Base-by-base conservation (phyloP, 2,329 filamentous ascomycete species). In the Hyphodiscus sp. region DNA sequence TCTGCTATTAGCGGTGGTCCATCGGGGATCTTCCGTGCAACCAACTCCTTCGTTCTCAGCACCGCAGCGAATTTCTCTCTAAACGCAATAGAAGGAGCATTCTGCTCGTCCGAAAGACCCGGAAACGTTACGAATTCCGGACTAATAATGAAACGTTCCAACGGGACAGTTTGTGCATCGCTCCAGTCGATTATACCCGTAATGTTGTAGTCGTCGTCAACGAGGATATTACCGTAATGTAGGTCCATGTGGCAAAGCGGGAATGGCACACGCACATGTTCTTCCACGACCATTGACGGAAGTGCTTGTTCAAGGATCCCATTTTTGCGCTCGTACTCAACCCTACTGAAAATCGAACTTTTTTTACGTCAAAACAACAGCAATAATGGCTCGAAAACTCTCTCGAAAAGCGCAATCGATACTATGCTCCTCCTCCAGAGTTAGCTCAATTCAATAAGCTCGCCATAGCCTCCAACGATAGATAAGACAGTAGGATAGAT, bases 161-260 rank as follows among this genome's bases (percentile, higher is more conserved):
- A 54, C 51, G 69, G 7, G 62, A 67, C 13, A 64, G 60, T n/a
- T 57, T 69, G 67, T 7, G 69, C 67, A 49, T 57, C 56, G 47
- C 65, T 68, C 70, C 69, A 73, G 56, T 70, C 69, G 45, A 72
- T 61, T 30, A 73, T 56, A 19, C 65, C 69, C 1, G 61, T 68
- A 38, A 72, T 51, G 55, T 71, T 72, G 58, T 71, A 72, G 45
- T 74, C 70, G n/a, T 18, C 68, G 55, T 74, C 71, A 29, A 74
- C 73, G 6, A 73, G 67, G 55, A 74, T 61, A 44, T 74, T 73
- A 41, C 69, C 69, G 55, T 61, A 68, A 60, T 71, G 70, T 2
- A 71, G 58, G 54, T 65, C 61, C 44, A 64, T 56, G 57, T 65
- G 63, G 51, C 69, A 70, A 0, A 72, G 57, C n/a, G 68, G 67